A percentile compares a stretch with the other conserved stretches of the same genome.
Conservation (phyloP, 2,329 filamentous ascomycete species). For the Sclerotinia spermophila region DNA sequence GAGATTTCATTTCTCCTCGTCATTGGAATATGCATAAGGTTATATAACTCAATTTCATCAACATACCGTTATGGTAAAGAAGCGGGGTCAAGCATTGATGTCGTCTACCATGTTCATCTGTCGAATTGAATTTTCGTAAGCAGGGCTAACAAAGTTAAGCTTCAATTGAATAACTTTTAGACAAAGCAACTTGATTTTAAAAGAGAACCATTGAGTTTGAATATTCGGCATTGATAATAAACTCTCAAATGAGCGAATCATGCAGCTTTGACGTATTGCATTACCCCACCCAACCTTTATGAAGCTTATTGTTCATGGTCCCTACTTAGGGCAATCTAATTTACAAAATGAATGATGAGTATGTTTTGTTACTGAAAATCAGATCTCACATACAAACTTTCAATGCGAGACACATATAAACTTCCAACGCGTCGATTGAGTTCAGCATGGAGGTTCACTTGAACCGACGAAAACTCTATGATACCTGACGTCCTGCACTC, state of each 20-base stretch:
- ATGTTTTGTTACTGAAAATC: background rate
- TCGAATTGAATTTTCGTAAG: background rate
- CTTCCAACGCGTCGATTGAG: background rate
- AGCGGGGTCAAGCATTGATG: background rate
- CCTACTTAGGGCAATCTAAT: background rate
- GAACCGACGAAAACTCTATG: background rate
- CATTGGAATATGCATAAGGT: background rate
- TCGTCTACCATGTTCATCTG: background rate
- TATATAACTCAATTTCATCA: background rate
- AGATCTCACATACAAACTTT: background rate
- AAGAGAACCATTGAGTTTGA: background rate
- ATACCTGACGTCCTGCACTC: background rate
- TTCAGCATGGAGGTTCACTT: background rate
- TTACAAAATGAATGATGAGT: background rate
- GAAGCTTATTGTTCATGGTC: background rate
- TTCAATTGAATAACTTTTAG: background rate
- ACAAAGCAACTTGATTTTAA: background rate
- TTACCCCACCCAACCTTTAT: background rate
- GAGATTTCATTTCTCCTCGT: background rate
- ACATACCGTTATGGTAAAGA: background rate
- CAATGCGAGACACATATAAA: background rate
- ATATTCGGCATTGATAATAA: background rate
- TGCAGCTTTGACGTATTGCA: background rate
- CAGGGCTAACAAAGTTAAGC: background rate
- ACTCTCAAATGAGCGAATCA: background rate